Evolutionary conservation across 768 basidiomycete species (phyloP).

Genomic region (Dictyophora rubrovolvata): DNA sequence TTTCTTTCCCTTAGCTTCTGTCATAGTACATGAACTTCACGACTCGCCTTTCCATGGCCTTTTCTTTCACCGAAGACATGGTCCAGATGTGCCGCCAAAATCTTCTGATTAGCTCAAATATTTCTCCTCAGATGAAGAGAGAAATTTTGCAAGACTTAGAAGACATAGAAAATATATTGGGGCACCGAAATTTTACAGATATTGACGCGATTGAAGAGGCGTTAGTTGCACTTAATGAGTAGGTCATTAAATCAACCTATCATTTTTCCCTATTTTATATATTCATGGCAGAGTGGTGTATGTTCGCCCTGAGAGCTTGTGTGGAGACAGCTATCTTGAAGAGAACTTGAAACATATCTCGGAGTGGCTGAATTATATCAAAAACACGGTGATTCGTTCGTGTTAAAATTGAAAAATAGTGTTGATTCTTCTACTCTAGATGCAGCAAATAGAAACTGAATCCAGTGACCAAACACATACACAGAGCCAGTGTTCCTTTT

Average conservation of each 20-base stretch:
- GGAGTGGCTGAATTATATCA: too few relatives aligned
- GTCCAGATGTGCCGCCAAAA: background rate
- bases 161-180: background rate
- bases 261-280: background rate
- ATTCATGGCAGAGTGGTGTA: background rate
- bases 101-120: background rate
- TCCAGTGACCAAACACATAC: too few relatives aligned
- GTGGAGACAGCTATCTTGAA: too few relatives aligned
- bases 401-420: too few relatives aligned
- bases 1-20: too few relatives aligned
- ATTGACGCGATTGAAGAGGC: background rate
- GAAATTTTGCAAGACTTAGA: background rate
- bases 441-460: too few relatives aligned
- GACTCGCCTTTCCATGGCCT: background rate
- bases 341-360: too few relatives aligned
- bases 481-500: too few relatives aligned
- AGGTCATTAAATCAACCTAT: background rate
- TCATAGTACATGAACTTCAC: too few relatives aligned
- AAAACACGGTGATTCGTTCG: too few relatives aligned
- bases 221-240: background rate
- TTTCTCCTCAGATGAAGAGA: background rate
- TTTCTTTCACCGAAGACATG: background rate
- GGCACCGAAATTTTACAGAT: background rate
- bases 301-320: too few relatives aligned
- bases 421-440: too few relatives aligned